phyloP scores from a whole-genome alignment of 257 asterid species.

The Solanum virginianum region DNA sequence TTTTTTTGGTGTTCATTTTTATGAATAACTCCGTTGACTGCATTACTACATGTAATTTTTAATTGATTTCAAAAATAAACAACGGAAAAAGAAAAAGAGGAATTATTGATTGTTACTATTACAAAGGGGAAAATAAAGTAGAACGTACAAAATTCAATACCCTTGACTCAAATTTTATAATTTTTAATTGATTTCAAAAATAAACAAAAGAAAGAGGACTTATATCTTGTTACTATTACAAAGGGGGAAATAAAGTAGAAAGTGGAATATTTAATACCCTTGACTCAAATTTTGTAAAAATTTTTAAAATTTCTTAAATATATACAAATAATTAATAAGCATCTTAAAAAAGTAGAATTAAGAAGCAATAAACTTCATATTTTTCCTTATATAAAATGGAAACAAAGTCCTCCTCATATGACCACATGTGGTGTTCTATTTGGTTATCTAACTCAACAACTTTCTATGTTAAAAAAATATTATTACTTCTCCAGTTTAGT shows the following conservation, averaged over 20 bases:
- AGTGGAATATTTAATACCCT: not conserved
- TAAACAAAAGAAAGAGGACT: not conserved
- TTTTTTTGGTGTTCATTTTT: not conserved
- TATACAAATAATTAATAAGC: not conserved
- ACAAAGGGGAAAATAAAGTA: not conserved
- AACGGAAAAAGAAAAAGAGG: not conserved
- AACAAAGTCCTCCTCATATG: not conserved
- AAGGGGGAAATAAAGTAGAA: not conserved
- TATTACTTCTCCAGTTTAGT: not conserved
- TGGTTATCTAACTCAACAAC: not conserved
- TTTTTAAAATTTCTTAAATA: too few species aligned
- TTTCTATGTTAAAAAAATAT: not conserved
- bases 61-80: not conserved
- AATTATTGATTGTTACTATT: not conserved
- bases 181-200: not conserved
- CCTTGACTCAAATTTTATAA: too few species aligned
- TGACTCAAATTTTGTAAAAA: too few species aligned
- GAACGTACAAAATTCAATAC: not conserved
- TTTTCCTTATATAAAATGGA: not conserved
- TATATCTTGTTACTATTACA: not conserved
- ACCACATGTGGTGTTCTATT: not conserved
- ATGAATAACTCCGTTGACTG: not conserved
- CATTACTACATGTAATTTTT: not conserved
- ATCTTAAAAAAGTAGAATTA: not conserved
- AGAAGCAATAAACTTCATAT: not conserved